phyloP scores from a whole-genome alignment of 2,329 filamentous ascomycete species.

The Beauveria caledonica region DNA sequence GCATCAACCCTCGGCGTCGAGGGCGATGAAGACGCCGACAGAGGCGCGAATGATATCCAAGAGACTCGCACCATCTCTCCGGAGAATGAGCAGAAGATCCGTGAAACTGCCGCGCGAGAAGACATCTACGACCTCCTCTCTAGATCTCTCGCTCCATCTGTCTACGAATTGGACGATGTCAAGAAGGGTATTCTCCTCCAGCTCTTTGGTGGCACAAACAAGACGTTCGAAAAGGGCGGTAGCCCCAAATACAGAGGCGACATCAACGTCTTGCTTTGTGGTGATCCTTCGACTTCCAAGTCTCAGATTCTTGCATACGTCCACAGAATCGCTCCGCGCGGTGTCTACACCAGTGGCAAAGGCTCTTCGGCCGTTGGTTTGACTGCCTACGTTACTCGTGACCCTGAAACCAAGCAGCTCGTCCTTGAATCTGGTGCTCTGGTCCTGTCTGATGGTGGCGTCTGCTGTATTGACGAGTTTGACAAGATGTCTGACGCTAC shows the following conservation, averaged over 20 bases:
- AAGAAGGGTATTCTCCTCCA: conserved; percentile 98
- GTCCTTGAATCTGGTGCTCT: conserved; percentile 73
- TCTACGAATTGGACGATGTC: conserved; percentile 97
- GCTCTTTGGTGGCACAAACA: conserved; percentile 95
- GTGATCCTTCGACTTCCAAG: conserved; percentile 93
- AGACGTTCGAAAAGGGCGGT: conserved; percentile 92
- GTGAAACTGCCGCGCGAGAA: conserved; percentile 64
- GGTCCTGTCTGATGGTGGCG: conserved; percentile 71
- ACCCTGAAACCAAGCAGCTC: conserved; percentile 72
- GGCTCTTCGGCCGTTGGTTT: conserved; percentile 75
- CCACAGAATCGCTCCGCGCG: conserved; percentile 91
- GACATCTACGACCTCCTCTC: conserved; percentile 92
- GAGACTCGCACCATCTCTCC: conserved; percentile 75
- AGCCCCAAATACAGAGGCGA: conserved; percentile 94
- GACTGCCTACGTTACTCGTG: conserved; percentile 72
- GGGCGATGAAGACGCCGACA: conserved; percentile 55
- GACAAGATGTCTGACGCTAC: conserved; percentile 80
- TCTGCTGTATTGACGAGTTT: conserved; percentile 80
- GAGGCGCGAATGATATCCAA: conserved; percentile 67
- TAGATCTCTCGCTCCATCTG: conserved; percentile 83
- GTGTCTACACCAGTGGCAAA: conserved; percentile 74
- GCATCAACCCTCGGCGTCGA: conserved; percentile 78
- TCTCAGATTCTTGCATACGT: conserved; percentile 92
- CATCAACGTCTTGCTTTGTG: conserved; percentile 93
- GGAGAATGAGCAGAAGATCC: conserved; percentile 87